Evolutionary conservation across 129 eudicot species (phyloP), one percentile per base, ranked within the genome.

Genomic region (Sambucus nigra): DNA sequence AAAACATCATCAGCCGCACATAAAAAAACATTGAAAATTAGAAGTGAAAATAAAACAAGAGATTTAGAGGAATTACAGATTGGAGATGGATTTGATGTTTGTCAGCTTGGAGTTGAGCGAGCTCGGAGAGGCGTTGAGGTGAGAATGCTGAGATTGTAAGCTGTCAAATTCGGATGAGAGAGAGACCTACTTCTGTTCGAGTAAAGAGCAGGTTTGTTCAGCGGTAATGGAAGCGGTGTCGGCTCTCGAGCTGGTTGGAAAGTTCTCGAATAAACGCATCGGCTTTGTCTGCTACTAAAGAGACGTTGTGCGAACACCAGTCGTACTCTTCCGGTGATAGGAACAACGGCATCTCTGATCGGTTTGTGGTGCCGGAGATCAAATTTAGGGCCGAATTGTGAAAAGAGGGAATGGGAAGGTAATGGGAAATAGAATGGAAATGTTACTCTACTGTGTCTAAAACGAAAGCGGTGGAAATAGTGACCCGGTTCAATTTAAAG

Each of bases 171-270:
- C 95, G 16, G 80, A 59, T 16, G 81, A 60, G 31, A 92, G 99
- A 0, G 95, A 79, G 23, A 92, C 81, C 47, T 69, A 80, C 47
- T 82, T 86, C 74, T 92, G 95, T 50, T 92, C 99, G 31, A 81
- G 85, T 40, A 82, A 59, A 16, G 99, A 76, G 41, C 99, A 86
- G 2, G 94, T 82, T 53, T 92, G 99, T 63, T 92, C 99, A 11
- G 88, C 87, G 39, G 94, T 92, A 35, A 92, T 86, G 51, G 99
- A 60, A 1, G 91, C 73, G 16, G 99, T 95, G 20, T 92, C 99
- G 15, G 80, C 75, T 86, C 25, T 92, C 95, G 32, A 92, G 64
- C 54, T 92, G 82, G 19, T 69, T 74, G 73, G 51, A 64, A 10
- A 92, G 77, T 40, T 59, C 75, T 22, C 69, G 60, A 32, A 92